Evolutionary conservation across 352 stramenopile species (phyloP), one percentile per base, ranked within the genome.

Genomic region (Blastocystis hominis): DNA sequence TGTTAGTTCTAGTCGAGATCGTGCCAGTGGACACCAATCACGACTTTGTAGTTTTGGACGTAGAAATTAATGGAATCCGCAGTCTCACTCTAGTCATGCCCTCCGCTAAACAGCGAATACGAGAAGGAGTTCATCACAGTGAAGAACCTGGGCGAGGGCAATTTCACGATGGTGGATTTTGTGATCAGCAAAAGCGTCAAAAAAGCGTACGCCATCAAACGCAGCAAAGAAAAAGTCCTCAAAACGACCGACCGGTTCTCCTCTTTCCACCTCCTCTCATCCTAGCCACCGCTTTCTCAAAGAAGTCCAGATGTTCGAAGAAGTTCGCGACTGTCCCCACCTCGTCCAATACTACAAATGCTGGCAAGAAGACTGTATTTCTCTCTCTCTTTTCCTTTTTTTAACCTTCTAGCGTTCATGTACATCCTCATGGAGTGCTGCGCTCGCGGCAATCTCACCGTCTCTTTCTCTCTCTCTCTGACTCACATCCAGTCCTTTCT

Each of bases 271-370:
- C 68, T 38, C 9, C 44, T 17, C 0, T 34, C n/a, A 5, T 9
- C 15, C 3, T 38, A 84, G 72, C 9, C 72, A 53, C n/a, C 34
- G 36, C 38, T 47, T 69, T 13, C 50, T 84, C 2, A 47, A 46
- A 20, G 72, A 84, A 30, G 62, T 84, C 53, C 72, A 53, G 20
- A 66, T 69, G 72, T 84, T 84, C 44, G 47, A 6, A 34, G 72
- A 66, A 9, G 72, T 69, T 5, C 24, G 46, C 24, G 47, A 30
- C 2, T 84, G 72, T 47, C 72, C 72, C 4, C 66, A 84, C 46
- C 72, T 84, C n/a, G 20, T 84, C 7, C 72, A 84, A 30, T 84
- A 84, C 38, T 84, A 84, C 72, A 84, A 84, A 30, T 66, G 72
- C 56, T 84, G 72, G 72, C 72, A 84, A 15, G 72, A 84, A 30